Percentiles rank a stretch among this genome's conserved stretches.
These are phyloP conservation scores for Fragaria vesca DNA, from an alignment of 306 rosid genomes.

Conservation along the genomic window DNA sequence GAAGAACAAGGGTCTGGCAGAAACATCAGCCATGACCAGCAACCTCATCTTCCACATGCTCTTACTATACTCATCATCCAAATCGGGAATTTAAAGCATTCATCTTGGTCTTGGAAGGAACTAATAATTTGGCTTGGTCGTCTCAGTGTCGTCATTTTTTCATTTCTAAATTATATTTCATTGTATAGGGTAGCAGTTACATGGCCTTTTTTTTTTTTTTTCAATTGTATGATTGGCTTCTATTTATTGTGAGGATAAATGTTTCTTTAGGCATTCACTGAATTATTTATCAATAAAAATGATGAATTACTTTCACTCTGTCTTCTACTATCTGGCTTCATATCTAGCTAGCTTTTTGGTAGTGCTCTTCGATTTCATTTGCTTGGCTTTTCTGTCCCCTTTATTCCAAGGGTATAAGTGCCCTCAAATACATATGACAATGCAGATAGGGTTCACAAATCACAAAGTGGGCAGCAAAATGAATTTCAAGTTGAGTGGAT, in stretches of 20 bases:
- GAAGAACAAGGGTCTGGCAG: conserved; percentile 41
- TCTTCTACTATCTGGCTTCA: background rate
- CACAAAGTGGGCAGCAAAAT: background rate
- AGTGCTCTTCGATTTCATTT: background rate
- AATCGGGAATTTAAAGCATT: background rate
- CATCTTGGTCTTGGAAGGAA: conserved; percentile 4
- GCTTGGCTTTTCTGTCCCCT: background rate
- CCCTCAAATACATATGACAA: background rate
- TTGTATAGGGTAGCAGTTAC: conserved; percentile 1
- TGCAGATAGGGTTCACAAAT: background rate
- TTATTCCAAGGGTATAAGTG: background rate
- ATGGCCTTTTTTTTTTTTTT: background rate
- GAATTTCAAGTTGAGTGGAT: background rate
- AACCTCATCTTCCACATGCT: conserved; percentile 41
- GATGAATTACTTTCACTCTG: background rate
- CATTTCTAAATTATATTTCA: background rate
- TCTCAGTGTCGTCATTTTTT: background rate
- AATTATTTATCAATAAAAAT: conserved; percentile 15
- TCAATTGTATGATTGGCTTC: conserved; percentile 12
- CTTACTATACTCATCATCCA: conserved; percentile 34
- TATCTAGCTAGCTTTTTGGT: background rate
- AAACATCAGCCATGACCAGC: conserved; percentile 21
- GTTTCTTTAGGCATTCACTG: background rate
- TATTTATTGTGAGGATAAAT: background rate
- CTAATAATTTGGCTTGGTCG: conserved; percentile 8